A percentile compares a stretch with the other conserved stretches of the same genome.
These are phyloP conservation scores for Brassica cretica DNA, from an alignment of 345 rosid genomes.

Conservation along the genomic window DNA sequence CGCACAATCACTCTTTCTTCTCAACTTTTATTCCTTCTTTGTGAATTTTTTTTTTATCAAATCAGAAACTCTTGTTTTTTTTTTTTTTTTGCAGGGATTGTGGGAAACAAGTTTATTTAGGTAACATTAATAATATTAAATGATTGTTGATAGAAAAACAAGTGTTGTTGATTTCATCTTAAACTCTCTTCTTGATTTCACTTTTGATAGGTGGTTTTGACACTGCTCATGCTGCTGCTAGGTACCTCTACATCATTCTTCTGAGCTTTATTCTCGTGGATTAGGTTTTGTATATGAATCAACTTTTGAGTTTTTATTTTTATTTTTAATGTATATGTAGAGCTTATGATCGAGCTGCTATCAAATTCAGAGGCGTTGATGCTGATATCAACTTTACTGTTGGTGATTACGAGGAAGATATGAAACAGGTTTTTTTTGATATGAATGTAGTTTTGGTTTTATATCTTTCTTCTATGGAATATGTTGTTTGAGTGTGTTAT, in stretches of 20 bases:
- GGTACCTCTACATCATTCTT: slow-evolving; percentile 43
- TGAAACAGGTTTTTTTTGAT: slow-evolving; percentile 61
- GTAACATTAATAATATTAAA: slow-evolving; percentile 42
- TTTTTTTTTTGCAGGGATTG: slow-evolving; percentile 66
- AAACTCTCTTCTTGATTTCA: slow-evolving; percentile 18
- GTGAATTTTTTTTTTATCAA: neutral
- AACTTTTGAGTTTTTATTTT: neutral
- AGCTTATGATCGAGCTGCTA: slow-evolving; percentile 97
- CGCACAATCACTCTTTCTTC: neutral
- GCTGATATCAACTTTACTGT: slow-evolving; percentile 91
- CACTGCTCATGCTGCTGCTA: slow-evolving; percentile 98
- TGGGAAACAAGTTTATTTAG: slow-evolving; percentile 94
- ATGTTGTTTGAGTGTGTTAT: neutral
- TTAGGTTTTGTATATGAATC: too few species aligned
- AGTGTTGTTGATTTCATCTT: neutral
- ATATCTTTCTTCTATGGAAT: neutral
- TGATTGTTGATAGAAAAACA: neutral
- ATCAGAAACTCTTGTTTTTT: neutral
- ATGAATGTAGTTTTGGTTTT: neutral
- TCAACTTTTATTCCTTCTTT: neutral
- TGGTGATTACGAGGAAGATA: slow-evolving; percentile 81
- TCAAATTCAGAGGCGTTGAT: slow-evolving; percentile 91
- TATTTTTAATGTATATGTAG: slow-evolving; percentile 34
- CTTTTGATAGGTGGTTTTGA: slow-evolving; percentile 80
- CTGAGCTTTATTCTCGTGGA: neutral